Base-by-base conservation (phyloP, 2,329 filamentous ascomycete genomes). In the Ascochyta koolunga region DNA sequence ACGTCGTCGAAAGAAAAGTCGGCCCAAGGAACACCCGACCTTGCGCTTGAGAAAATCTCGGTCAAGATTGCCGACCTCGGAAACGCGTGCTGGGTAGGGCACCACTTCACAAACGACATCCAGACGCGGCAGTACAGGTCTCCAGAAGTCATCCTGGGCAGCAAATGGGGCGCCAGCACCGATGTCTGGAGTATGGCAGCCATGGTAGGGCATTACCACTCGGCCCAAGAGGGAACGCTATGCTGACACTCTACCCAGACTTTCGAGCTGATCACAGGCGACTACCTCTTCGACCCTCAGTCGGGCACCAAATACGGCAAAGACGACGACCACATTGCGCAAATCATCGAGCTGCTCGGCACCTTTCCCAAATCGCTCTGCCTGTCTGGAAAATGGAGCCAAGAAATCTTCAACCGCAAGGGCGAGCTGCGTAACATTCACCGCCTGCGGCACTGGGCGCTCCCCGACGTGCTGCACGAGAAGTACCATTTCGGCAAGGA, bases 151-250 rank as follows among this genome's bases (percentile, higher is more conserved):
- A 98, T 99, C 56, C 80, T 99, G 18, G 95, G 95, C 33, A 87
- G 92, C 3, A 98, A 98, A 80, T 99, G 95, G 95, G 95, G 95
- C 64, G 95, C 95, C n/a, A 98, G 93, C 73, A 98, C 95, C 1
- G 95, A 99, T 77, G 90, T 98, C 7, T 99, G 95, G 95, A 98
- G 93, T 78, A 99, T 99, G 95, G 93, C 95, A 54, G 90, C 90
- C 64, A 99, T 99, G 95, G 95, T 98, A 83, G 68, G 86, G 71
- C 31, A 8, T 10, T 15, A n/a, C n/a, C n/a, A n/a, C 43, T 18
- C 22, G 4, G 16, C 19, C 8, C 13, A 25, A 3, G 35, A 29
- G 5, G 39, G 43, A 43, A 11, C 25, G 10, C 29, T n/a, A 15
- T 11, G 6, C 32, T 35, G 8, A 42, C 41, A 32, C 13, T 11